Evolutionary conservation across 306 rosid species (phyloP), one percentile per base, ranked within the genome.

Genomic region (Malus orientalis): DNA sequence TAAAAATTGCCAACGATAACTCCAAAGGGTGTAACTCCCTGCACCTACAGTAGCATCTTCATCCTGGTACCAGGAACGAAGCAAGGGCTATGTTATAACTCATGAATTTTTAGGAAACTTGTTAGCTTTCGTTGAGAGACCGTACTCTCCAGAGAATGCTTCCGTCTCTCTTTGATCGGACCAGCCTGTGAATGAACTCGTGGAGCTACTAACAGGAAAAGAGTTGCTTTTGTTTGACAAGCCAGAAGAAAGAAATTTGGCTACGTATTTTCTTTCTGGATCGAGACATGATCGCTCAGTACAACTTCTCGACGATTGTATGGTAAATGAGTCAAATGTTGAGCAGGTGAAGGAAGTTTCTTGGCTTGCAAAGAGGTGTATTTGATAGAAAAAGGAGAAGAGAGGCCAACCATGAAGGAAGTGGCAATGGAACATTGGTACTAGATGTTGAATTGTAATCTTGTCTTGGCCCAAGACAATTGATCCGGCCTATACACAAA

Each of bases 101-200:
- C 64, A 25, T 7, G 18, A 44, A 29, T 82, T 73, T 65, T 69
- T 73, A 61, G 72, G 16, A 80, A 78, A 51, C 73, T 83, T 83
- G 74, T 81, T 90, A 14, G 91, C 89, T 79, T 79, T 88, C 40
- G 83, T 83, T 4, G 95, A 88, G 86, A 88, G 27, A 76, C 86
- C 77, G 61, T 67, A 53, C 58, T 55, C n/a, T 76, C 88, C 88
- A 2, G 93, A 86, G 85, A 94, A 92, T 38, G 97, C 95, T 4
- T 74, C 81, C 16, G 60, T 74, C 47, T 87, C 91, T 80, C 85
- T 74, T 15, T 55, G 83, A 70, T 80, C 84, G 72, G 42, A 77
- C 94, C 89, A 84, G 30, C 84, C 86, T 72, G 76, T 67, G 73
- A 84, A 80, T 55, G 1, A 32, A 32, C 38, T 74, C 13, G 58